Percentiles rank a stretch among this genome's conserved stretches.
Evolutionary conservation across 2,329 filamentous ascomycete species (phyloP).

Genomic region (Pestalotiopsis sp.): DNA sequence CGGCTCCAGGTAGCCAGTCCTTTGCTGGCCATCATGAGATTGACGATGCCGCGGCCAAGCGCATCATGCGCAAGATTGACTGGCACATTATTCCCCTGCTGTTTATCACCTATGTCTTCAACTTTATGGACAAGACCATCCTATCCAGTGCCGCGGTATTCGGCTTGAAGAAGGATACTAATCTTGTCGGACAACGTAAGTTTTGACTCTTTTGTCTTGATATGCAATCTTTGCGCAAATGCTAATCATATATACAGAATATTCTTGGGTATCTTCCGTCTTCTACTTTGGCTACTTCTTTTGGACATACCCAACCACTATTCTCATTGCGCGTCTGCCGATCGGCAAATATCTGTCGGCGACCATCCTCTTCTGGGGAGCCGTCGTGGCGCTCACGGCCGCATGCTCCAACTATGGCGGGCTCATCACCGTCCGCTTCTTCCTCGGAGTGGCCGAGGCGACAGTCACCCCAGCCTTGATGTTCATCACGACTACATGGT

Average conservation of each 20-base stretch:
- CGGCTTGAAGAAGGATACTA: conserved; percentile 51
- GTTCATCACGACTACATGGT: conserved; percentile 59
- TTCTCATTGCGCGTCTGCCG: conserved; percentile 50
- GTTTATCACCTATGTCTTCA: conserved; percentile 28
- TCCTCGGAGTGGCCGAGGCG: conserved; percentile 58
- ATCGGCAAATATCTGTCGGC: conserved; percentile 48
- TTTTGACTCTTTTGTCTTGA: background rate
- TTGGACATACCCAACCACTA: conserved; percentile 52
- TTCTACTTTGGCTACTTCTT: conserved; percentile 54
- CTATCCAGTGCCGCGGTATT: conserved; percentile 60
- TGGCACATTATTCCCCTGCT: conserved; percentile 24
- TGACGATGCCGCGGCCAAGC: conserved; percentile 15
- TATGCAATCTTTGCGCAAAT: background rate
- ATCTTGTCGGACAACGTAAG: conserved; percentile 38
- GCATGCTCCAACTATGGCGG: conserved; percentile 51
- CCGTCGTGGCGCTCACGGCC: conserved; percentile 46
- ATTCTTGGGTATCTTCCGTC: conserved; percentile 48
- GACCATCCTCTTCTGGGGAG: conserved; percentile 55
- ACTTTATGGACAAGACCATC: conserved; percentile 41
- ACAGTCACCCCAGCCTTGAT: conserved; percentile 58
- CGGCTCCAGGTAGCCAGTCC: background rate
- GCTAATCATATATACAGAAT: conserved; percentile 30
- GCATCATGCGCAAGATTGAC: conserved; percentile 28
- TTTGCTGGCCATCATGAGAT: background rate
- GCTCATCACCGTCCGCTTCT: conserved; percentile 52